Evolutionary conservation across 2,329 filamentous ascomycete species (phyloP).

Genomic region (Gaeumannomyces sp.): DNA sequence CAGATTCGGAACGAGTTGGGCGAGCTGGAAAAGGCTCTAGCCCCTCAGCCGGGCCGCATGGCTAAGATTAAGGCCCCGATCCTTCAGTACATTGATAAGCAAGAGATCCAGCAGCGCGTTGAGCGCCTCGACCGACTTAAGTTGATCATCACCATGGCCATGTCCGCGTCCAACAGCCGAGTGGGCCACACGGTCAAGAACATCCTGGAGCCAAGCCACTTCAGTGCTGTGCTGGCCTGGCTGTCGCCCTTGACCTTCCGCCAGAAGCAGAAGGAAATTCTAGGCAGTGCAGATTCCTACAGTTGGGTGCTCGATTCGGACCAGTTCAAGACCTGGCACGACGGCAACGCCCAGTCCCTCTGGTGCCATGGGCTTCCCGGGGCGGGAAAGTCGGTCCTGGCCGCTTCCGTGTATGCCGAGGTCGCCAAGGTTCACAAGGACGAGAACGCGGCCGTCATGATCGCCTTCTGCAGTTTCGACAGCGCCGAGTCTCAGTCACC

Average conservation of each 20-base stretch:
- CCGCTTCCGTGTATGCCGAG: not conserved
- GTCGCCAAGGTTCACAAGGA: not conserved
- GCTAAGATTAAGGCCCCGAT: not conserved
- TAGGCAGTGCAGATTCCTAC: not conserved
- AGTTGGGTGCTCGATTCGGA: not conserved
- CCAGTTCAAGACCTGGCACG: not conserved
- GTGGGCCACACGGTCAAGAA: not conserved
- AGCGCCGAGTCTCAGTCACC: not conserved
- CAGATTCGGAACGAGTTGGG: not conserved
- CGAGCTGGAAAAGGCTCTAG: not conserved
- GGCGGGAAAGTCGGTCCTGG: not conserved
- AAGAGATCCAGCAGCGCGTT: not conserved
- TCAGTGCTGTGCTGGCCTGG: not conserved
- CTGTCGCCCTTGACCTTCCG: not conserved
- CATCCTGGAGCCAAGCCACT: not conserved
- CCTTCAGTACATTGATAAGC: not conserved
- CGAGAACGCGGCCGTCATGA: not conserved
- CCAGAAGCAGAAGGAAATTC: slow-evolving; percentile 1
- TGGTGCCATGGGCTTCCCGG: slow-evolving; percentile 2
- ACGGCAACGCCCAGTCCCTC: not conserved
- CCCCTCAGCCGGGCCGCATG: not conserved
- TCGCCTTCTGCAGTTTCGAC: slow-evolving; percentile 6
- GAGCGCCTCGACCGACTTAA: not conserved
- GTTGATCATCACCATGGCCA: not conserved
- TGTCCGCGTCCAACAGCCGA: not conserved